A percentile compares a stretch with the other conserved stretches of the same genome.
These are phyloP conservation scores for Cucumis hystrix DNA, from an alignment of 306 rosid species.

Conservation along the genomic window DNA sequence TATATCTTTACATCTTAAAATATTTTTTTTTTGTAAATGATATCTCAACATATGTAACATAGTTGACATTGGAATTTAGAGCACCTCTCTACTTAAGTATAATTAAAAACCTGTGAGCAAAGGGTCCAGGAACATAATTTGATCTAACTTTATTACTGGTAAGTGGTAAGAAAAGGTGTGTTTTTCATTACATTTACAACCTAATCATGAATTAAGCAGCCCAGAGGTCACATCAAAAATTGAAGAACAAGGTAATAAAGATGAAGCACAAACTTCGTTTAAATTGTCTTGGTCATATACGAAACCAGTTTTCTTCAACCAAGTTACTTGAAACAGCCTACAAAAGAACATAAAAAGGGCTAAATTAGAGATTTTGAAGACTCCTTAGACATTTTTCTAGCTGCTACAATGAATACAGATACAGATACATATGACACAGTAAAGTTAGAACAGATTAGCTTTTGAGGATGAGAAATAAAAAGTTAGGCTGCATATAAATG, in stretches of 20 bases:
- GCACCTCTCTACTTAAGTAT: neutral
- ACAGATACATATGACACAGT: neutral
- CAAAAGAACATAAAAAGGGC: constrained; percentile 28
- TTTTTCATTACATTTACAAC: neutral
- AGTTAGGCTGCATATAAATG: neutral
- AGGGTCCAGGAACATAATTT: neutral
- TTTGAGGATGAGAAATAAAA: neutral
- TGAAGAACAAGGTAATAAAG: constrained; percentile 19
- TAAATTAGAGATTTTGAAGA: constrained; percentile 14
- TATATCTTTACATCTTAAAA: neutral
- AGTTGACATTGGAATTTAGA: neutral
- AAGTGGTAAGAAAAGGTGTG: neutral
- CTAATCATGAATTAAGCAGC: neutral
- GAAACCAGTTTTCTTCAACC: constrained; percentile 70
- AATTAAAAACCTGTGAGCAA: neutral
- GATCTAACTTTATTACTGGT: neutral
- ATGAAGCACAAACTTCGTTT: constrained; percentile 59
- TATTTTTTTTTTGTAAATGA: neutral
- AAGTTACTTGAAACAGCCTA: constrained; percentile 79
- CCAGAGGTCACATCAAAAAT: constrained; percentile 4
- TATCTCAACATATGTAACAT: neutral
- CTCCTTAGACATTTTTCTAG: neutral
- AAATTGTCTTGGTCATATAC: constrained; percentile 52
- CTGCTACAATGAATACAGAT: neutral
- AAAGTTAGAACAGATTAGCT: neutral